Evolutionary conservation across 2,329 filamentous ascomycete species (phyloP), one percentile per base, ranked within the genome.

Genomic region (Epichloe scottii): DNA sequence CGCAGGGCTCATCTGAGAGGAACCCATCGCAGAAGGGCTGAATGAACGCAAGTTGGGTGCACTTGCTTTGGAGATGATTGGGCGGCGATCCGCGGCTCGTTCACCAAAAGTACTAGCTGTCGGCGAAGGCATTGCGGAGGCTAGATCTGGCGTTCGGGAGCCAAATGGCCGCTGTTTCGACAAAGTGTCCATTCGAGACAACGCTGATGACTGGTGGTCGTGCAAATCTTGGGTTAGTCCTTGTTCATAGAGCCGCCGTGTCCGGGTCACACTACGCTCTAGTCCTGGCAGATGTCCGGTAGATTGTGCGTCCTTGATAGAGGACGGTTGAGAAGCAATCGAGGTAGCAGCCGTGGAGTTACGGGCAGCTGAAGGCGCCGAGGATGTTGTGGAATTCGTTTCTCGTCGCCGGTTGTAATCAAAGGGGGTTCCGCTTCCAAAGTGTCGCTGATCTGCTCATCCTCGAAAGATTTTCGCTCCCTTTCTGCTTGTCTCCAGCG

Each of bases 261-360:
- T 78, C 56, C 90, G 86, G 1, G 82, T 85, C 4, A 82, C 77
- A 39, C 75, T 81, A 49, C 84, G 78, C 51, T 89, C 85, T 0
- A 81, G 60, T 0, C 71, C 68, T 4, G 68, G 58, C n/a, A 66
- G 65, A 5, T 71, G 65, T 40, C 59, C 62, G 3, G 68, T 58
- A 1, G 70, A 69, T 4, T 60, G 62, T 4, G 72, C 59, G 12
- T 81, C 78, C 55, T 75, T 80, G 30, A 72, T 50, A 1, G 78
- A 77, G 3, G 72, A 64, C 1, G 76, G 71, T 54, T 91, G 87
- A 19, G 65, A 63, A 0, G 83, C 81, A 48, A 94, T 73, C 0
- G 91, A 96, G 0, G 89, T 96, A 3, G 89, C 89, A 6, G 89
- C 87, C 1, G 90, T 95, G 0, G 91, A 96, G 51, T 81, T 83